Evolutionary conservation across 805 yeast species (phyloP).

Genomic region (Tetrapisispora fleetii): DNA sequence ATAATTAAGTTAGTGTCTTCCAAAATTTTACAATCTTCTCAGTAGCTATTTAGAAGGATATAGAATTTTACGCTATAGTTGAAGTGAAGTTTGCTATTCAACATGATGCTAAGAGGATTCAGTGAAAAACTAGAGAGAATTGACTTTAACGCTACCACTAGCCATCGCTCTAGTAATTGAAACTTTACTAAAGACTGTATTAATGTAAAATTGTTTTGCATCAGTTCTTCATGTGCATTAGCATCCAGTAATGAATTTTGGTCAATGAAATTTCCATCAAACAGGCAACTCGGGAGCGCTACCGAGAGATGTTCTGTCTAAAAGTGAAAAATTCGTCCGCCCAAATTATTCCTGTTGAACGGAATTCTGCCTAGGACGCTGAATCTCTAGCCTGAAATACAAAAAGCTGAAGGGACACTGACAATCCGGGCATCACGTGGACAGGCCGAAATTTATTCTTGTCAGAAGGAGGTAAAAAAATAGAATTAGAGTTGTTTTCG

Average conservation of each 20-base stretch:
- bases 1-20: slow-evolving; percentile 1
- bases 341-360: background rate
- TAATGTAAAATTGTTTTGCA: background rate
- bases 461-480: no score
- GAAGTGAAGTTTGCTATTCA: background rate
- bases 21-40: slow-evolving; percentile 1
- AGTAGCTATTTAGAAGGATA: background rate
- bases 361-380: no score
- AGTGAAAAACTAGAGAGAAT: background rate
- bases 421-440: no score
- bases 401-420: no score
- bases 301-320: background rate
- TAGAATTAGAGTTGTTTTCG: no score
- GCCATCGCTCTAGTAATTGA: no score
- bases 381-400: no score
- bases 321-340: background rate
- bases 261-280: background rate
- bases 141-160: no score
- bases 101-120: background rate
- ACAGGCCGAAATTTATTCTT: no score
- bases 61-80: background rate
- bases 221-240: background rate
- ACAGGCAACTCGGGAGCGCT: background rate
- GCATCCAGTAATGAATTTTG: background rate
- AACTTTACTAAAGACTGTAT: background rate